Base-by-base conservation (phyloP, 1,139 yeast genomes). In the Candida freyschussii region DNA sequence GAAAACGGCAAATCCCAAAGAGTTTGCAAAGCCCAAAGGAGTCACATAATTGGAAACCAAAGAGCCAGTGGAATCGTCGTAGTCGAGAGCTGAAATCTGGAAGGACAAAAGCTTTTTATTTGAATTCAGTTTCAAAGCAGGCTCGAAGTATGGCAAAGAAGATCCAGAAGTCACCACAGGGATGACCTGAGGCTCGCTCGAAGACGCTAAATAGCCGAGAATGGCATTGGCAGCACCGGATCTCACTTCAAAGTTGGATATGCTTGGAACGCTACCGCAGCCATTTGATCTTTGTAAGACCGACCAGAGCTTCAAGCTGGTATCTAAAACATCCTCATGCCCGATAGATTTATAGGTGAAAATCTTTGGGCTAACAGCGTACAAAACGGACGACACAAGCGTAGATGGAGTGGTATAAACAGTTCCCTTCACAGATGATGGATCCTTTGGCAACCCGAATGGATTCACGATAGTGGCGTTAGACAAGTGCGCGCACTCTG, bases 161-260 rank as follows among this genome's bases (percentile, higher is more conserved):
- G 75, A 76, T 24, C 85, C 70, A 25, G 91, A 79, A 16, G 81
- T 70, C 28, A 89, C 57, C 21, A 82, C 78, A 13, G 72, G 56
- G 60, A 69, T 33, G 20, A 29, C 24, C 5, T 21, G 26, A 37
- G 32, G 24, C 2, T 62, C 34, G 13, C 44, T 33, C 18, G 45
- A 37, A 17, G 71, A 55, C 25, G 67, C 67, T 45, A 78, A 62
- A 60, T 78, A 87, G 17, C 96, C 97, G 37, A 84, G 65, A 33
- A 91, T 67, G 25, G 85, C 74, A 45, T 77, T 72, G 28, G 91
- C 84, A 20, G 96, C 94, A 47, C 96, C 97, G 2, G 82, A 67
- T 56, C 96, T 75, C 29, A 85, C 74, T 55, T 87, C 87, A 40
- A 86, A 69, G 50, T 68, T 65, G 56, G 70, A 69, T 49, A 74